Conservation (phyloP, 2,329 filamentous ascomycete species). For the Colletotrichum falcatum region DNA sequence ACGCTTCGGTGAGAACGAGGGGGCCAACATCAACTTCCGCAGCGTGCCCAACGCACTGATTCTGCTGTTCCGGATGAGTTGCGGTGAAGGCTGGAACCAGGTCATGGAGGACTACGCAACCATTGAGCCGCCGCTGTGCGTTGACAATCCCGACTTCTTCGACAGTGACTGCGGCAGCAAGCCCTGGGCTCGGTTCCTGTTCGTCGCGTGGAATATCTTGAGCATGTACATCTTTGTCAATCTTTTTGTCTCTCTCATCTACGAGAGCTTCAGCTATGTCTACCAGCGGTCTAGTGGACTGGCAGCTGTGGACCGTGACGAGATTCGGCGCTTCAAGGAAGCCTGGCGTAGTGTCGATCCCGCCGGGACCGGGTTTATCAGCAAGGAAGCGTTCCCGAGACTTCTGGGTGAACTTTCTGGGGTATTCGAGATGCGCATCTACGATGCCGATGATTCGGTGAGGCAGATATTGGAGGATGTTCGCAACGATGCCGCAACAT, state of each 20-base stretch:
- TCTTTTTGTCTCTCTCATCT: slow-evolving; percentile 97
- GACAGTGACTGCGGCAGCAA: slow-evolving; percentile 93
- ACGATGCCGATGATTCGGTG: slow-evolving; percentile 90
- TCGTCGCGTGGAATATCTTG: slow-evolving; percentile 97
- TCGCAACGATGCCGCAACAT: slow-evolving; percentile 59
- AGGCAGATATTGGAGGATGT: slow-evolving; percentile 89
- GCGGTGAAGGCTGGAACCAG: slow-evolving; percentile 95
- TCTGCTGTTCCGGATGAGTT: slow-evolving; percentile 90
- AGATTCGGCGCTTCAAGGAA: slow-evolving; percentile 97
- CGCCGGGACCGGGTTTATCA: slow-evolving; percentile 89
- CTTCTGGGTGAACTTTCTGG: slow-evolving; percentile 93
- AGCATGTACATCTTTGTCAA: slow-evolving; percentile 99
- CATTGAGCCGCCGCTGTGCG: slow-evolving; percentile 84
- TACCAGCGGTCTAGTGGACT: slow-evolving; percentile 97
- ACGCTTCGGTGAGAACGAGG: slow-evolving; percentile 80
- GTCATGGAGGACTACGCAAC: slow-evolving; percentile 95
- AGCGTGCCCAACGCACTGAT: slow-evolving; percentile 95
- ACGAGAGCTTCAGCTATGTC: slow-evolving; percentile 99
- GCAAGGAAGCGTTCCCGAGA: slow-evolving; percentile 88
- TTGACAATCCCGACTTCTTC: slow-evolving; percentile 78
- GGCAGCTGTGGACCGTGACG: slow-evolving; percentile 89
- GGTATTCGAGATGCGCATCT: slow-evolving; percentile 97
- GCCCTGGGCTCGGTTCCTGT: slow-evolving; percentile 87
- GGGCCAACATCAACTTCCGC: slow-evolving; percentile 88
- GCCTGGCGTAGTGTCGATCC: slow-evolving; percentile 98